These are phyloP conservation scores for Cercospora beticola DNA, from an alignment of 2,329 filamentous ascomycete species.

Conservation along the genomic window DNA sequence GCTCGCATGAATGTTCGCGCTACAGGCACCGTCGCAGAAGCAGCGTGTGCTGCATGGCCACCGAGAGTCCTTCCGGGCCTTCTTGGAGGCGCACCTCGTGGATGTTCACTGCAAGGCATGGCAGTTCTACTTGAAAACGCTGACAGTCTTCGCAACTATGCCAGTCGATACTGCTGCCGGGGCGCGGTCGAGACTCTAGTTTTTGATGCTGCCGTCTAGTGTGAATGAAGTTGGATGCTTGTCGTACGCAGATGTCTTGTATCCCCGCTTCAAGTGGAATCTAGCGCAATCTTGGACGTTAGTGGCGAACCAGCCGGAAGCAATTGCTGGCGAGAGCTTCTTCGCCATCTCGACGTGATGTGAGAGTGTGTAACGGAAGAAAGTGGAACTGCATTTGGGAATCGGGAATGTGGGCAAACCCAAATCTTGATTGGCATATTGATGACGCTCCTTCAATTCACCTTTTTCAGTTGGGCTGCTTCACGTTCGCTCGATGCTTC, in stretches of 20 bases:
- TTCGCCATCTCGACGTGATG: neutral
- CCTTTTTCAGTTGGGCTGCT: constrained; percentile 23
- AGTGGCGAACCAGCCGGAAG: neutral
- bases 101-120: neutral
- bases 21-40: neutral
- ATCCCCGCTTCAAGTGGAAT: neutral
- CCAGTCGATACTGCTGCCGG: neutral
- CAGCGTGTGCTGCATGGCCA: neutral
- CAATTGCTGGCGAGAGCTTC: neutral
- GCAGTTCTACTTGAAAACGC: neutral
- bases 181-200: neutral
- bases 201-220: neutral
- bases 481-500: constrained; percentile 31
- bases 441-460: neutral
- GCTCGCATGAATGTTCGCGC: neutral
- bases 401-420: neutral
- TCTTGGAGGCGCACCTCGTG: neutral
- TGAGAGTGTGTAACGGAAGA: neutral
- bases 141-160: neutral
- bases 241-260: neutral
- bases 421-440: neutral
- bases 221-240: neutral
- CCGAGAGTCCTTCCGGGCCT: neutral
- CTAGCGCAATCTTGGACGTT: neutral
- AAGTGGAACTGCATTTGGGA: neutral